Conservation (phyloP, 148 eudicot species). For the Camellia lanceoleosa region DNA sequence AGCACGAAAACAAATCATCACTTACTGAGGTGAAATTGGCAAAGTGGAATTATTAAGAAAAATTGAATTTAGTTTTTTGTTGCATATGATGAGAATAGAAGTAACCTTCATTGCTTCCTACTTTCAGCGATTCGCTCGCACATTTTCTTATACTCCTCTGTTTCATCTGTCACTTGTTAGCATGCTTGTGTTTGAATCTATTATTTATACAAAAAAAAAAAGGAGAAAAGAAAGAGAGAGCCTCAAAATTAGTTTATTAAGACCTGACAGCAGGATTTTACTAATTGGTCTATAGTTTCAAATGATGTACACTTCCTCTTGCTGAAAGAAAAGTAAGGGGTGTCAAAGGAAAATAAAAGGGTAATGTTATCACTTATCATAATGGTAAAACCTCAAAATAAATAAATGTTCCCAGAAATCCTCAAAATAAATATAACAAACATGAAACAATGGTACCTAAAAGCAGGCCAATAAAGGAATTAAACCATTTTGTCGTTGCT, state of each 20-base stretch:
- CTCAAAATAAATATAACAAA: background rate
- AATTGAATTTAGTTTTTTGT: no score
- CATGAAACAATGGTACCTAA: background rate
- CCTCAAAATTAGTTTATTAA: conserved; percentile 4
- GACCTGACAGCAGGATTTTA: background rate
- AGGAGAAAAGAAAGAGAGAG: background rate
- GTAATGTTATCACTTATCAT: background rate
- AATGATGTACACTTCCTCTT: background rate
- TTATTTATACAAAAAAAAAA: no score
- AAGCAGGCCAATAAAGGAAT: background rate
- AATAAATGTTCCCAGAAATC: background rate
- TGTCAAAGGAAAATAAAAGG: background rate
- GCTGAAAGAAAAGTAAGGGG: background rate
- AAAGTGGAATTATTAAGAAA: no score
- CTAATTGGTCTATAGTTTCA: background rate
- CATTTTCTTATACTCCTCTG: no score
- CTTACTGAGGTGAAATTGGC: no score
- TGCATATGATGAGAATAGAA: no score
- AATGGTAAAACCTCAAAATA: background rate
- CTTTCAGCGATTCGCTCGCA: no score
- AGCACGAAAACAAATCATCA: no score
- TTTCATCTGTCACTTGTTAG: no score
- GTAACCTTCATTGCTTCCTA: no score
- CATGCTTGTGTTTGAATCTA: no score
- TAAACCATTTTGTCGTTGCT: background rate